These are phyloP conservation scores for Bothriochloa decipiens DNA, from an alignment of 176 grass and related monocot genomes.

Conservation along the genomic window DNA sequence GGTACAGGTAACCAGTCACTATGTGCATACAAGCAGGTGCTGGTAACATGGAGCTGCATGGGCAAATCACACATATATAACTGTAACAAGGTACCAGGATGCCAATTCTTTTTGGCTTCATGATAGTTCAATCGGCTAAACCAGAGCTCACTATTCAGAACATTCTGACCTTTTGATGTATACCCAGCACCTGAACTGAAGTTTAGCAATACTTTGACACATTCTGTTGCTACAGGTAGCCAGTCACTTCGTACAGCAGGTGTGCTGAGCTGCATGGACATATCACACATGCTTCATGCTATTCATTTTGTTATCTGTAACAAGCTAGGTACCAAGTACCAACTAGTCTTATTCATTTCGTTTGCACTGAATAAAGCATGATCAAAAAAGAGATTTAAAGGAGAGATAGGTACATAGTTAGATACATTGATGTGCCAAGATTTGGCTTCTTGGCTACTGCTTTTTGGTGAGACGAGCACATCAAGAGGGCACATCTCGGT, in stretches of 20 bases:
- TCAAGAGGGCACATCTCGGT: conserved; percentile 30
- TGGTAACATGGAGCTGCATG: too few species aligned
- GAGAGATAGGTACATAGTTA: neutral
- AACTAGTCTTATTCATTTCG: neutral
- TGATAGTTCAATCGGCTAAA: neutral
- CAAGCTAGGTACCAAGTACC: neutral
- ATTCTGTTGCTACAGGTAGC: conserved; percentile 36
- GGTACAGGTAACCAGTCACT: too few species aligned
- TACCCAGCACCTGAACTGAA: conserved; percentile 35
- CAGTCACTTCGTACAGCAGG: conserved; percentile 9
- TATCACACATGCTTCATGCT: neutral
- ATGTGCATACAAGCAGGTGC: too few species aligned
- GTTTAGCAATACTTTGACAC: conserved; percentile 17
- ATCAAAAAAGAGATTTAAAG: neutral
- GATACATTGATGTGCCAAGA: neutral
- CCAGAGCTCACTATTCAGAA: conserved; percentile 17
- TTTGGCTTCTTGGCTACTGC: conserved; percentile 46
- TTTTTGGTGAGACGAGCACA: conserved; percentile 46
- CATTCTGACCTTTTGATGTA: conserved; percentile 3
- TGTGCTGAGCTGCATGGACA: neutral
- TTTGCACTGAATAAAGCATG: conserved; percentile 15
- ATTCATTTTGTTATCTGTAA: neutral
- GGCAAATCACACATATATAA: too few species aligned
- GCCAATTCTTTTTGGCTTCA: neutral
- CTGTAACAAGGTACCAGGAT: too few species aligned